A percentile compares a stretch with the other conserved stretches of the same genome.
Conservation (phyloP, 306 rosid genomes). For the Ceratonia siliqua region DNA sequence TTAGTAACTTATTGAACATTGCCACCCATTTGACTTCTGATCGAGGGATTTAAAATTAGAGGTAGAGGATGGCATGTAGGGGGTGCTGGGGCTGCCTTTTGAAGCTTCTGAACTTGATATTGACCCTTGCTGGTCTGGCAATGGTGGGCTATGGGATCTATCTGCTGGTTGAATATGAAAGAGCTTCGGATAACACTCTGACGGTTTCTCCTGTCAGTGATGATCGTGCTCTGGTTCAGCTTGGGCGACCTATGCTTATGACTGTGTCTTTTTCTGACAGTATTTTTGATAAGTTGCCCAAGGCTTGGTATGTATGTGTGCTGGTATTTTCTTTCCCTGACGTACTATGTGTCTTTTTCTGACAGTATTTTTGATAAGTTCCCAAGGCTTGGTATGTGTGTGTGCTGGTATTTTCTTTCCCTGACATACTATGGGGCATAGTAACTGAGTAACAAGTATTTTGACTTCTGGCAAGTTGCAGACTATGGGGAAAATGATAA, state of each 20-base stretch:
- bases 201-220: constrained; percentile 36
- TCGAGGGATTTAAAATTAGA: constrained; percentile 39
- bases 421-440: neutral
- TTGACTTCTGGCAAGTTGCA: no score
- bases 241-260: constrained; percentile 85
- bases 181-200: constrained; percentile 33
- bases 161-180: constrained; percentile 66
- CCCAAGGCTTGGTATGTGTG: no score
- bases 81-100: constrained; percentile 86
- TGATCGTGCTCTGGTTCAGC: constrained; percentile 53
- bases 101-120: constrained; percentile 83
- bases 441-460: neutral
- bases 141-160: constrained; percentile 95
- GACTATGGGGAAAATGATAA: no score
- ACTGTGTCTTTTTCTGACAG: constrained; percentile 61
- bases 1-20: constrained; percentile 21
- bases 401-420: no score
- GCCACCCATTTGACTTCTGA: constrained; percentile 36
- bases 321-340: no score
- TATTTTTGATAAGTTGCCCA: constrained; percentile 66
- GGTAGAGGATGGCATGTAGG: constrained; percentile 79
- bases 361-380: no score
- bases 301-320: constrained; percentile 84
- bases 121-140: constrained; percentile 87
- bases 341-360: no score